These are phyloP conservation scores for Kregervanrija delftensis DNA, from an alignment of 805 yeast genomes.

Conservation along the genomic window DNA sequence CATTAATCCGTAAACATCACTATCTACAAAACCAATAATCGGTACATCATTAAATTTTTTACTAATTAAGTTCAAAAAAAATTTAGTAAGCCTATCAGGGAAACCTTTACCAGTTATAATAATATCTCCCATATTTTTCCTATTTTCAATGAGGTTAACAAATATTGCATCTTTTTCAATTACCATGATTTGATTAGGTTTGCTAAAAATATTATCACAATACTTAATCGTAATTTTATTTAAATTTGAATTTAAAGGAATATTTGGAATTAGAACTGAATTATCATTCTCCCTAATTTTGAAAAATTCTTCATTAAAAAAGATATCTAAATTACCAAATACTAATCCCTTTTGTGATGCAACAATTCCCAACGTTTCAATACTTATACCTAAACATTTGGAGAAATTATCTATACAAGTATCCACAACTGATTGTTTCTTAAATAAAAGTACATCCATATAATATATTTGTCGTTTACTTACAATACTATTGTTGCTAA, in stretches of 20 bases:
- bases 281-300: background rate
- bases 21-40: conserved; percentile 46
- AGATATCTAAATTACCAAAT: conserved; percentile 31
- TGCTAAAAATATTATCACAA: background rate
- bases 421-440: conserved; percentile 36
- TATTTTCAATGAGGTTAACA: conserved; percentile 22
- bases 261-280: conserved; percentile 33
- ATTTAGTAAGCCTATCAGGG: conserved; percentile 51
- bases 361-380: conserved; percentile 35
- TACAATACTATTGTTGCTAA: conserved; percentile 14
- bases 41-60: conserved; percentile 22
- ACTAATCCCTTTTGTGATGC: conserved; percentile 55
- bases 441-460: conserved; percentile 46
- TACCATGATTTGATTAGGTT: conserved; percentile 30
- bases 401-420: conserved; percentile 32
- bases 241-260: conserved; percentile 19
- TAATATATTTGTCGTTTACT: conserved; percentile 56
- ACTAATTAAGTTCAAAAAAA: conserved; percentile 29
- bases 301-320: conserved; percentile 5
- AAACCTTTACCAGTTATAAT: conserved; percentile 61
- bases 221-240: conserved; percentile 12
- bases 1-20: conserved; percentile 58
- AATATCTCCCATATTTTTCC: conserved; percentile 14
- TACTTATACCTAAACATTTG: conserved; percentile 30
- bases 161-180: conserved; percentile 50